Conservation (phyloP, 2,329 filamentous ascomycete species). For the Raffaelea deltoideospora region DNA sequence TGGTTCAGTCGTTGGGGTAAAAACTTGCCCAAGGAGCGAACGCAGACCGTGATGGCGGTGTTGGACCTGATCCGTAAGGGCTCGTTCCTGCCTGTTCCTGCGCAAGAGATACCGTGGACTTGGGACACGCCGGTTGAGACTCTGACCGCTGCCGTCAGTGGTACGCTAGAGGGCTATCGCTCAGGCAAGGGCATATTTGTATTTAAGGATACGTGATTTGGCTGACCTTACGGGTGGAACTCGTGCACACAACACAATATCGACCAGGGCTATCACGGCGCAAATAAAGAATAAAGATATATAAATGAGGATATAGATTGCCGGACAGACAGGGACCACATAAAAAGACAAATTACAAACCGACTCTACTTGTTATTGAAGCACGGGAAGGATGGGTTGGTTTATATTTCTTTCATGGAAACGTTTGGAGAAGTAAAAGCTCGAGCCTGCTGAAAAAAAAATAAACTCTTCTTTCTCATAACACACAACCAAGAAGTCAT, state of each 20-base stretch:
- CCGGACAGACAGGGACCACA: too few relatives aligned
- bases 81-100: slow-evolving; percentile 68
- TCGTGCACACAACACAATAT: background rate
- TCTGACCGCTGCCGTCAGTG: slow-evolving; percentile 61
- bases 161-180: slow-evolving; percentile 70
- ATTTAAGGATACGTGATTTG: slow-evolving; percentile 49
- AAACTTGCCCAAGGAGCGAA: slow-evolving; percentile 55
- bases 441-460: background rate
- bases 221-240: background rate
- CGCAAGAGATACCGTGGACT: slow-evolving; percentile 70
- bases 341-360: too few relatives aligned
- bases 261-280: too few relatives aligned
- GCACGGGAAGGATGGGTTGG: too few relatives aligned
- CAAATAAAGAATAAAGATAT: too few relatives aligned
- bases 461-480: background rate
- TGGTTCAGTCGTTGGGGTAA: slow-evolving; percentile 90
- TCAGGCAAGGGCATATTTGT: slow-evolving; percentile 83
- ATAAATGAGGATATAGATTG: too few relatives aligned
- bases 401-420: too few relatives aligned
- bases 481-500: too few relatives aligned
- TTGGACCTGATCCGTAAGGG: slow-evolving; percentile 59
- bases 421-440: too few relatives aligned
- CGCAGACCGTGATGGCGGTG: slow-evolving; percentile 71
- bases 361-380: too few relatives aligned
- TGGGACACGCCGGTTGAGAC: slow-evolving; percentile 60